phyloP scores from a whole-genome alignment of 129 eudicot genomes.

The Sambucus nigra region DNA sequence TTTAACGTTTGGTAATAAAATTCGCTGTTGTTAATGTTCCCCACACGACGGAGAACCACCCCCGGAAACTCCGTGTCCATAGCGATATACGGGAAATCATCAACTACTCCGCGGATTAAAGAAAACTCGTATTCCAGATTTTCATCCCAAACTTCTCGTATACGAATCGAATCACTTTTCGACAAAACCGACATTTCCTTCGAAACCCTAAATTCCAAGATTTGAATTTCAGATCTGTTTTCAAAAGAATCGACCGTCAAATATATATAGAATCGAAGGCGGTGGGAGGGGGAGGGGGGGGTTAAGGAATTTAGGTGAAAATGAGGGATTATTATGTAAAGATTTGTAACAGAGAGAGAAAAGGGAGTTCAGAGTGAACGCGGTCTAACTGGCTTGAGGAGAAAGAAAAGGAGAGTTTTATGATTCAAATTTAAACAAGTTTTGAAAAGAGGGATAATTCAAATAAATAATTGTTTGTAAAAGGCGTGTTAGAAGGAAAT shows the following conservation, averaged over 20 bases:
- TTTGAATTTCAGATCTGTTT: neutral
- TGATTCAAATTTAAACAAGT: no score
- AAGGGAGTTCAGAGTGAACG: no score
- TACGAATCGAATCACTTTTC: conserved; percentile 64
- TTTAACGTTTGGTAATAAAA: conserved; percentile 71
- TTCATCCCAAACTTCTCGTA: conserved; percentile 81
- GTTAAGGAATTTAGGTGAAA: neutral
- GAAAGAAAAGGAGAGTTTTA: neutral
- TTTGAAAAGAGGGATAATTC: no score
- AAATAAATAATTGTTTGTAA: no score
- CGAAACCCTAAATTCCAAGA: conserved; percentile 7
- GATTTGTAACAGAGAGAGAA: no score
- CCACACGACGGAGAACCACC: conserved; percentile 67
- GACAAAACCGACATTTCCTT: conserved; percentile 57
- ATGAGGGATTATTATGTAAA: neutral
- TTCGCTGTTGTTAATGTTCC: conserved; percentile 63
- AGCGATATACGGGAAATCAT: conserved; percentile 59
- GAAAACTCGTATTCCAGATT: conserved; percentile 72
- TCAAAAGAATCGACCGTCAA: neutral
- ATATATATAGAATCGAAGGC: neutral
- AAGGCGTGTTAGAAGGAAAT: no score
- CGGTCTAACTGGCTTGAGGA: no score
- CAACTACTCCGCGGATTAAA: conserved; percentile 62
- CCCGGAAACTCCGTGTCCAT: conserved; percentile 96
- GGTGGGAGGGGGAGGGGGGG: neutral